Conservation (phyloP, 1,284 basidiomycete genomes). For the Ganoderma leucocontextum region DNA sequence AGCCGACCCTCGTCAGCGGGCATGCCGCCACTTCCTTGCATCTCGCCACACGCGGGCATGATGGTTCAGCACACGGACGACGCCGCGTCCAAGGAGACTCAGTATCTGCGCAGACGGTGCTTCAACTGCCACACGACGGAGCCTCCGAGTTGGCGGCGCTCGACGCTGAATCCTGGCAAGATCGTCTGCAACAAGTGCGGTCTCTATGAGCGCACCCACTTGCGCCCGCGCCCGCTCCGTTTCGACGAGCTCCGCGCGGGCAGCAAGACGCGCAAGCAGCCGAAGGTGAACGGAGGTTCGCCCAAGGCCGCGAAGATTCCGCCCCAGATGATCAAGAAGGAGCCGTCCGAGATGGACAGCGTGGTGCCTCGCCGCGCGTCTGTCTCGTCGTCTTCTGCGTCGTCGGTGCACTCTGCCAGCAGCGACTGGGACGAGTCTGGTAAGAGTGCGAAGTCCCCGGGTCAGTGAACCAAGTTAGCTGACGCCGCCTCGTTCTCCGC, state of each 20-base stretch:
- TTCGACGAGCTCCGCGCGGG: constrained; percentile 86
- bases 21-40: constrained; percentile 53
- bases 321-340: constrained; percentile 64
- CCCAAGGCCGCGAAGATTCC: constrained; percentile 49
- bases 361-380: constrained; percentile 62
- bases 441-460: constrained; percentile 44
- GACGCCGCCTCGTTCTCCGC: constrained; percentile 20
- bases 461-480: constrained; percentile 2
- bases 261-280: constrained; percentile 77
- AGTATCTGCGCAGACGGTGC: constrained; percentile 83
- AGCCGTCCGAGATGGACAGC: constrained; percentile 52
- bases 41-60: constrained; percentile 62
- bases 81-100: constrained; percentile 86
- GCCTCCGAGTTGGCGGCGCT: constrained; percentile 84
- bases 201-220: constrained; percentile 84
- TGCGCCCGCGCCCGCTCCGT: constrained; percentile 79
- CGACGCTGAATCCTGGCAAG: constrained; percentile 86
- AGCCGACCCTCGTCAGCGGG: constrained; percentile 48
- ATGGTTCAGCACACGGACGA: constrained; percentile 87
- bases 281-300: constrained; percentile 48
- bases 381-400: constrained; percentile 64
- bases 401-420: constrained; percentile 57
- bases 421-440: constrained; percentile 83
- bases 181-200: constrained; percentile 93
- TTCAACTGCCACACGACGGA: constrained; percentile 91